A percentile compares a stretch with the other conserved stretches of the same genome.
Conservation (phyloP, 768 basidiomycete genomes). For the Favolaschia claudopus region DNA sequence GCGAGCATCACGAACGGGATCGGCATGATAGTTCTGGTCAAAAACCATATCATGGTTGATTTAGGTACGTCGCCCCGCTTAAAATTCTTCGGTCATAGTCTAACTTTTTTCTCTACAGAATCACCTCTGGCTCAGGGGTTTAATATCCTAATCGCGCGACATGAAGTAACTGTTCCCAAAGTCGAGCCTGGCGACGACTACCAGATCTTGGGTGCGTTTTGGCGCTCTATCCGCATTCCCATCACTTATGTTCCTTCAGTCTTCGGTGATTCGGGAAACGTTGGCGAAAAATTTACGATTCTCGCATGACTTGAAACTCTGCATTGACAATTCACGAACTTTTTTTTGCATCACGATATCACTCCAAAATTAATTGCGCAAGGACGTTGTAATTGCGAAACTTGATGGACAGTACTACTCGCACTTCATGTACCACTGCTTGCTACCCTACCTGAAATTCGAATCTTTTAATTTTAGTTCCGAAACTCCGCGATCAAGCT, state of each 20-base stretch:
- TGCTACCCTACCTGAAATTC: background rate
- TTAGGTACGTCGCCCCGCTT: conserved; percentile 44
- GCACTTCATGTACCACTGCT: conserved; percentile 15
- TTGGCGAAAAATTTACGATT: conserved; percentile 54
- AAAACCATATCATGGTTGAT: conserved; percentile 36
- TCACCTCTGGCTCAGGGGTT: conserved; percentile 49
- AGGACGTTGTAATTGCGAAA: conserved; percentile 21
- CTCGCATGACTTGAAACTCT: conserved; percentile 31
- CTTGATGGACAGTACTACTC: conserved; percentile 18
- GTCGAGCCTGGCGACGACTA: conserved; percentile 48
- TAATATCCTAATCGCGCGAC: conserved; percentile 41
- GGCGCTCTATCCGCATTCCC: background rate
- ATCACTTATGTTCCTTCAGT: conserved; percentile 39
- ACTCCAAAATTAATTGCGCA: conserved; percentile 12
- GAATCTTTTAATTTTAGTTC: background rate
- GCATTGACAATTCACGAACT: conserved; percentile 2
- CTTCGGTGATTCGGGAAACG: conserved; percentile 63
- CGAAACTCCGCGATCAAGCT: background rate
- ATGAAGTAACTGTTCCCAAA: conserved; percentile 48
- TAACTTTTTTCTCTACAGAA: conserved; percentile 26
- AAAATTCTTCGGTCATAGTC: background rate
- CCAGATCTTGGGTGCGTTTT: conserved; percentile 51
- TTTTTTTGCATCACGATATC: background rate
- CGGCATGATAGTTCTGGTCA: conserved; percentile 48
- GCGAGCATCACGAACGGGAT: conserved; percentile 49